Evolutionary conservation across 352 stramenopile species (phyloP), one percentile per base, ranked within the genome.

Genomic region (Pythium scleroteichum): DNA sequence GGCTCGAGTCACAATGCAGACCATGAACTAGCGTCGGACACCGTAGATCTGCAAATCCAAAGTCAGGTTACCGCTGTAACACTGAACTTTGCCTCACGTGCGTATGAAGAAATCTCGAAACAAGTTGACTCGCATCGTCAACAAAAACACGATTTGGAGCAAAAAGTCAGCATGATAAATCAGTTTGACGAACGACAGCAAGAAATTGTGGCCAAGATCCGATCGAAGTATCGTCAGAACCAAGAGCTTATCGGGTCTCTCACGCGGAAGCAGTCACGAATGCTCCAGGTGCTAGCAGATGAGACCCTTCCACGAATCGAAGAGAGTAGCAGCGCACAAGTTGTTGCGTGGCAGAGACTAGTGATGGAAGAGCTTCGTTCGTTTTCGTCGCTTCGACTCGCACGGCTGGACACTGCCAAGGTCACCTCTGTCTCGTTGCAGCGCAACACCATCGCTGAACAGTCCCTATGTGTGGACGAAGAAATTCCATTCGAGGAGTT

Each of bases 121-220:
- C 53, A 72, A 24, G 57, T 79, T 6, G 52, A 68, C 23, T 29
- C 55, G 6, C 52, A 61, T 10, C 59, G 42, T 6, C 42, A 73
- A 55, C 63, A 72, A 24, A 80, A 79, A 48, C 51, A 66, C 38
- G 60, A 76, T 4, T 62, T 83, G 4, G 67, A 79, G 4, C 24
- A 73, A n/a, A 75, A 80, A 35, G 50, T 83, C 4, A 69, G 72
- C 27, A 60, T 78, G 27, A 72, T 83, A 58, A 69, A 67, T 40
- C 72, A 38, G 20, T 83, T 83, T 41, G 69, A 78, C 4, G 66
- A 71, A 13, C 72, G 75, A 1, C 75, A 83, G 54, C 48, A 66
- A 16, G 57, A 72, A 24, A 71, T 83, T 20, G 59, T 83, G 4
- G 35, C 44, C 22, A 64, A 76, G 4, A 76, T 80, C 27, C 53